These are phyloP conservation scores for Fomitopsis palustris DNA, from an alignment of 1,284 basidiomycete species.

Conservation along the genomic window DNA sequence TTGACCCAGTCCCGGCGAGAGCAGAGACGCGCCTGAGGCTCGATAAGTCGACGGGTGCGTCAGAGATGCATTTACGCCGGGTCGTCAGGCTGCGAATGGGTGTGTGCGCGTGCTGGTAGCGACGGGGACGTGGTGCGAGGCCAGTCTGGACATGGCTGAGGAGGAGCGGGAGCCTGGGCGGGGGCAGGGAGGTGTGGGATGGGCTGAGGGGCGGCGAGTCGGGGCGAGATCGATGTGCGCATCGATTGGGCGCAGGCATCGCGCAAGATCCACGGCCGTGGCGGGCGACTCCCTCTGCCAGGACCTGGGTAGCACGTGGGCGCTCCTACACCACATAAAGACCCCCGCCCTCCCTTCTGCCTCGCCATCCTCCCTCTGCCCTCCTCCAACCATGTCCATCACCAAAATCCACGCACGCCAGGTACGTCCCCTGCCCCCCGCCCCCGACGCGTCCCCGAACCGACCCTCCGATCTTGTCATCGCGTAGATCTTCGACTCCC, in stretches of 20 bases:
- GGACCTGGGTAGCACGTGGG: conserved; percentile 10
- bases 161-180: background rate
- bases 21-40: background rate
- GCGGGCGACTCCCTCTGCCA: background rate
- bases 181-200: background rate
- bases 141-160: background rate
- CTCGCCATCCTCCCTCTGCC: conserved; percentile 12
- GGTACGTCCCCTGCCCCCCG: conserved; percentile 40
- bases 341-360: background rate
- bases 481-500: conserved; percentile 93
- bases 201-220: background rate
- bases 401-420: conserved; percentile 86
- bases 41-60: background rate
- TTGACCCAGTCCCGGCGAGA: background rate
- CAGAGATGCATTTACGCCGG: background rate
- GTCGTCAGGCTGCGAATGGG: background rate
- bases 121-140: background rate
- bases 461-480: conserved; percentile 11
- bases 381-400: conserved; percentile 69
- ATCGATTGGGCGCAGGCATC: conserved; percentile 3
- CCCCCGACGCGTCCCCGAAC: background rate
- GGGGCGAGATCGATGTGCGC: conserved; percentile 4
- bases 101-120: background rate
- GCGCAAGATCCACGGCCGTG: background rate
- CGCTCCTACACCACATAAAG: background rate